These are phyloP conservation scores for Pyrrhoderma lamaoense DNA, from an alignment of 1,284 basidiomycete genomes.

Conservation along the genomic window DNA sequence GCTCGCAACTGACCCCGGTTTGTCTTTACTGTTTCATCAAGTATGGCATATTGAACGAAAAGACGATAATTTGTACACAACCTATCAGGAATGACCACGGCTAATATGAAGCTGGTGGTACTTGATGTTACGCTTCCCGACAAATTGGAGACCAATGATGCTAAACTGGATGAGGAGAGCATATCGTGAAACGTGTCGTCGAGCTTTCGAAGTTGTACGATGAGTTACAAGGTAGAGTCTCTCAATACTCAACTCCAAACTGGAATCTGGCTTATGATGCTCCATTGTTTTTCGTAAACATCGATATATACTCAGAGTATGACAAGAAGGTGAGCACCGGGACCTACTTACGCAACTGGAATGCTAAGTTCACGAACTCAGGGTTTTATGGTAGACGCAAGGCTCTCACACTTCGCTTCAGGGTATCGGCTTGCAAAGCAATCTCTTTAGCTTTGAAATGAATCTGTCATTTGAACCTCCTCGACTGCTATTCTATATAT, in stretches of 20 bases:
- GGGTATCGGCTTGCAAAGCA: constrained; percentile 31
- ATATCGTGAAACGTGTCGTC: constrained; percentile 70
- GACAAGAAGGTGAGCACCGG: constrained; percentile 42
- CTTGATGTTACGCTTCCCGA: constrained; percentile 57
- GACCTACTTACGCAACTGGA: background rate
- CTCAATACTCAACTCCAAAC: constrained; percentile 10
- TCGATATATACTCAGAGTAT: constrained; percentile 60
- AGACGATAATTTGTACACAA: background rate
- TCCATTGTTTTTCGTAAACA: no score
- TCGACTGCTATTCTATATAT: no score
- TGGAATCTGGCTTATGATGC: background rate
- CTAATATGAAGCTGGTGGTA: constrained; percentile 72
- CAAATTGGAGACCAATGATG: constrained; percentile 49
- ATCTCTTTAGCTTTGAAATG: no score
- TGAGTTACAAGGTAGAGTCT: constrained; percentile 53
- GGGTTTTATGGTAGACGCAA: constrained; percentile 75
- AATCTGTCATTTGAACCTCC: no score
- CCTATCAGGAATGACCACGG: constrained; percentile 70
- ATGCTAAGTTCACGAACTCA: constrained; percentile 23
- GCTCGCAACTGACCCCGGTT: constrained; percentile 72
- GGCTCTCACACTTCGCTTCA: constrained; percentile 63
- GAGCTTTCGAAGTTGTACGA: constrained; percentile 55
- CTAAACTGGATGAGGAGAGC: constrained; percentile 78
- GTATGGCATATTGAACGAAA: background rate
- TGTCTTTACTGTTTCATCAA: constrained; percentile 18